Base-by-base conservation (phyloP, 306 rosid species). In the Cicer pinnatifidum region DNA sequence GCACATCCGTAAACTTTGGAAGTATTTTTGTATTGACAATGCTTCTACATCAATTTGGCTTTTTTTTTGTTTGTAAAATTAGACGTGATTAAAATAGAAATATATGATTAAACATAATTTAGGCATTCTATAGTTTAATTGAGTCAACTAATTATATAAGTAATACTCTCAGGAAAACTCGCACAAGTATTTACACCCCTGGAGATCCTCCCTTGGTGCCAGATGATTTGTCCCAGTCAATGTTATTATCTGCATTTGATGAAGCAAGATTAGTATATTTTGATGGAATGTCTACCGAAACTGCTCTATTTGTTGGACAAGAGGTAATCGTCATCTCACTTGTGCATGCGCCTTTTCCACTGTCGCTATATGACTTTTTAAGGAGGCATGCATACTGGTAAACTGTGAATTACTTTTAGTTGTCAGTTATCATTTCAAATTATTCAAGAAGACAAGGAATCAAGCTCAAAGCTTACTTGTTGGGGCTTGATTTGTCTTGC, bases 181-280 rank as follows among this genome's bases (percentile, higher is more conserved):
- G 96, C 35, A 94, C 96, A 4, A 87, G 92, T 72, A 88, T 94
- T 69, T 85, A 75, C 86, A 89, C 97, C 64, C 86, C 95, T 11
- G 98, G 92, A 78, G 87, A 90, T 75, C 97, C 97, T 87, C 87
- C 90, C 43, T 50, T 91, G 92, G 75, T 71, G 82, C 87, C 91
- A 16, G 86, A 83, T 58, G 96, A 94, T 76, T 79, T 91, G 72
- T 80, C 95, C 10, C 83, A 6, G 60, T 72, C 89, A 39, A 87
- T 77, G 75, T 46, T 94, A 51, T 78, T 74, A 48, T 91, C 95
- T 75, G 88, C 94, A 13, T 72, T 91, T 77, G 82, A 87, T 82
- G 96, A 86, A 59, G 91, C 99, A 60, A 86, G 85, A 87, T 78
- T 94, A 72, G 86, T 83, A 52, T 94, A 87, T 83, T 82, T 78